Evolutionary conservation across 2,329 filamentous ascomycete genomes (phyloP), one percentile per base, ranked within the genome.

Genomic region (Cytospora piceae): DNA sequence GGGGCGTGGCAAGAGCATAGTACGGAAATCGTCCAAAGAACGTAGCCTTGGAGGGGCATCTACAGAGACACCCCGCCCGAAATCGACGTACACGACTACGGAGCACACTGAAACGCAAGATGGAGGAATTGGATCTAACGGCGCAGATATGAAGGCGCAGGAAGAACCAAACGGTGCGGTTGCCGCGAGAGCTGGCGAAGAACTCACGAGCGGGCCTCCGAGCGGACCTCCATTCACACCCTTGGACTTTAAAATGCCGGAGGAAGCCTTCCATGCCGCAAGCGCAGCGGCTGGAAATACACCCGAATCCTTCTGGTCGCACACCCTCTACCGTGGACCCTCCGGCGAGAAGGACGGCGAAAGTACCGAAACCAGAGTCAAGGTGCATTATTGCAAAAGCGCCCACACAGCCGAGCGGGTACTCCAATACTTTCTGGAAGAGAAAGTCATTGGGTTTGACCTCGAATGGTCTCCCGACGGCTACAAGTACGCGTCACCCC

Each of bases 361-460:
- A 15, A 55, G 29, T 7, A 72, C 79, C 3, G 77, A 80, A 20
- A 74, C 85, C 51, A 83, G 82, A 59, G 86, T 92, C 55, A 85
- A 83, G 64, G 86, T 96, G 0, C 87, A 94, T 73, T 97, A 97
- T 76, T 96, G 93, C 80, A 87, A 80, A 58, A 90, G 81, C 64
- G 84, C 83, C 54, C 80, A 86, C 42, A 86, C 85, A 3, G 90
- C 90, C 22, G 92, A 97, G 74, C 77, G 80, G 7, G 83, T 91
- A 9, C 81, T 87, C 66, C 80, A 85, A 65, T 82, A 90, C 65
- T 97, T 97, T 70, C 73, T 88, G 49, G 70, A 83, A 31, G 87
- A 95, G 72, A 81, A 86, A 49, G 77, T 96, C 2, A 75, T 97
- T n/a, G 94, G 94, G 0, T 93, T 97, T 68, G 94, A 97, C 72